Evolutionary conservation across 441 rosid species (phyloP).

Genomic region (Populus trichocarpa): DNA sequence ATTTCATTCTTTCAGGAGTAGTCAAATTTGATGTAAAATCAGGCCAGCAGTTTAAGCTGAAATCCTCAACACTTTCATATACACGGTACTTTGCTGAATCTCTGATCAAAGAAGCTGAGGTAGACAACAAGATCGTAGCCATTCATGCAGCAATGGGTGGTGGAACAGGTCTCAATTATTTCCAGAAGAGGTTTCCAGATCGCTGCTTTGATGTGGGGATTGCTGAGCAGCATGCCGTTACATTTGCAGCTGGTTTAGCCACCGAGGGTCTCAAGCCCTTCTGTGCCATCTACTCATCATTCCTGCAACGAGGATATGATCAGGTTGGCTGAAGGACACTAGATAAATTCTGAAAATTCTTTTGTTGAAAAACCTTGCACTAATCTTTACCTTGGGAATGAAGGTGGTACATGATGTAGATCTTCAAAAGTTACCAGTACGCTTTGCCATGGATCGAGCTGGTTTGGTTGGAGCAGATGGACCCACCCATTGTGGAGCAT

Average conservation of each 20-base stretch:
- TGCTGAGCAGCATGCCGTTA: constrained; percentile 78
- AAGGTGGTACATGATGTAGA: constrained; percentile 81
- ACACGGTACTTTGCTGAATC: constrained; percentile 71
- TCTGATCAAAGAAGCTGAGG: constrained; percentile 59
- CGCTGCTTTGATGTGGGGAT: constrained; percentile 85
- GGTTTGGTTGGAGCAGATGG: constrained; percentile 82
- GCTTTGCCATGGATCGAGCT: constrained; percentile 69
- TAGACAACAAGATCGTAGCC: constrained; percentile 57
- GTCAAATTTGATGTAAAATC: constrained; percentile 57
- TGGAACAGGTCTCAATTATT: constrained; percentile 71
- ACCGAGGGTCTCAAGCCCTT: constrained; percentile 77
- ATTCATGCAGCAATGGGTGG: constrained; percentile 90
- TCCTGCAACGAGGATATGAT: constrained; percentile 77
- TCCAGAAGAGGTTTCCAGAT: constrained; percentile 65
- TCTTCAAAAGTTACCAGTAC: constrained; percentile 69
- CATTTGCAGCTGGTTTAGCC: constrained; percentile 80
- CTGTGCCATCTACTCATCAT: constrained; percentile 71
- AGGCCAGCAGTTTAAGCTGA: constrained; percentile 59
- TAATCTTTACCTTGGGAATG: constrained; percentile 10
- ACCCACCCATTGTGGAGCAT: constrained; percentile 80
- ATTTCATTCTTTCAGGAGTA: constrained; percentile 42
- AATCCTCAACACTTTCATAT: constrained; percentile 51
- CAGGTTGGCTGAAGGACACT: constrained; percentile 39
- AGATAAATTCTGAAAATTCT: not conserved
- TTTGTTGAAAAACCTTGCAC: not conserved